Percentiles rank a stretch among this genome's conserved stretches.
Evolutionary conservation across 345 rosid genomes (phyloP).

Genomic region (Microcos paniculata): DNA sequence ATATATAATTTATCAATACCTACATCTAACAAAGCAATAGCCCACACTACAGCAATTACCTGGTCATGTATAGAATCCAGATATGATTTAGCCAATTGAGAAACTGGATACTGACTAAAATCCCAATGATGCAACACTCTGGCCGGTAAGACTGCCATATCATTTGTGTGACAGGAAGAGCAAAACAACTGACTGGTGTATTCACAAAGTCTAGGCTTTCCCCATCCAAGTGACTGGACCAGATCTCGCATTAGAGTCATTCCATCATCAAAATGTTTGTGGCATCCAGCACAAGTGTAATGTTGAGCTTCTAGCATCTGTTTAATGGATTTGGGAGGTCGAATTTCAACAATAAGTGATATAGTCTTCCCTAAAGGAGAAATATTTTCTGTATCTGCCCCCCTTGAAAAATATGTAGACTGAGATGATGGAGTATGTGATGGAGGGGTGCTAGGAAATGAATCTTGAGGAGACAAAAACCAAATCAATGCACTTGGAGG

Average conservation of each 20-base stretch:
- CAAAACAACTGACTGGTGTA: conserved; percentile 91
- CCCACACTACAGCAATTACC: conserved; percentile 38
- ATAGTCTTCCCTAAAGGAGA: conserved; percentile 81
- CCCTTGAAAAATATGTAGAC: conserved; percentile 26
- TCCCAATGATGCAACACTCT: conserved; percentile 95
- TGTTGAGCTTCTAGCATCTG: conserved; percentile 84
- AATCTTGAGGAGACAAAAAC: conserved; percentile 77
- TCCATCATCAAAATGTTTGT: conserved; percentile 77
- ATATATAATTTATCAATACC: not conserved
- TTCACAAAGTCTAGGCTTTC: conserved; percentile 87
- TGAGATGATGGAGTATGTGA: conserved; percentile 33
- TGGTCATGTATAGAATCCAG: conserved; percentile 89
- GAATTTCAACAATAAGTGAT: conserved; percentile 73
- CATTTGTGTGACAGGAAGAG: conserved; percentile 86
- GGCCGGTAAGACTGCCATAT: conserved; percentile 82
- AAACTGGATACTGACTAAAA: conserved; percentile 72
- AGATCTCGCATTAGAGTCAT: conserved; percentile 68
- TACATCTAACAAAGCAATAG: not conserved
- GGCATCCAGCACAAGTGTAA: conserved; percentile 93
- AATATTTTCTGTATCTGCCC: conserved; percentile 36
- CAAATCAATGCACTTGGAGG: conserved; percentile 66
- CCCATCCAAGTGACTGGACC: conserved; percentile 83
- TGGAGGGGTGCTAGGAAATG: conserved; percentile 47
- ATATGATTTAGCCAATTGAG: conserved; percentile 90
- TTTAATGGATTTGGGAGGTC: conserved; percentile 61